phyloP scores from a whole-genome alignment of 352 stramenopile genomes.

The Globisporangium parvum region DNA sequence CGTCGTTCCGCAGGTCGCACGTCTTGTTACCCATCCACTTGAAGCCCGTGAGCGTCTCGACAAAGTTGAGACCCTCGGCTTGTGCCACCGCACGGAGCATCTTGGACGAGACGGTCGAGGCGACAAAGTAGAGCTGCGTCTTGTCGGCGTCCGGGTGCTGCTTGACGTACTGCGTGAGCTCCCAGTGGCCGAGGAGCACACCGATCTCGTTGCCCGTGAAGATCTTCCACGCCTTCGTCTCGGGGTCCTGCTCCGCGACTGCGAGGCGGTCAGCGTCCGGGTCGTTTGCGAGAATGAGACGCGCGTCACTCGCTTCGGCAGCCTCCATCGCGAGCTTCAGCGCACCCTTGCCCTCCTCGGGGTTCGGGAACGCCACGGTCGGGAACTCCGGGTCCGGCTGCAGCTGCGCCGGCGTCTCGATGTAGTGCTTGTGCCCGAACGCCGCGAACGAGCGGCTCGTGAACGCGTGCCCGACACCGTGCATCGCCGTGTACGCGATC shows the following conservation, averaged over 20 bases:
- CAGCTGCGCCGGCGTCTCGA: conserved; percentile 83
- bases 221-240: conserved; percentile 87
- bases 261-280: conserved; percentile 97
- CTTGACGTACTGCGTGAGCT: conserved; percentile 64
- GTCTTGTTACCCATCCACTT: conserved; percentile 98
- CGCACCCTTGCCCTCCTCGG: conserved; percentile 97
- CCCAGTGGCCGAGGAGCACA: conserved; percentile 92
- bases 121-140: conserved; percentile 86
- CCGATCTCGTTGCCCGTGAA: conserved; percentile 99
- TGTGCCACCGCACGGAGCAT: conserved; percentile 92
- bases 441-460: conserved; percentile 87
- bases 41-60: conserved; percentile 98
- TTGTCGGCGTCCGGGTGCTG: conserved; percentile 48
- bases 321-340: conserved; percentile 90
- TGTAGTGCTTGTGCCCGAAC: conserved; percentile 86
- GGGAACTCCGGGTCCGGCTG: conserved; percentile 95
- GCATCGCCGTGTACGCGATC: conserved; percentile 97
- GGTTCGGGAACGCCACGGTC: conserved; percentile 97
- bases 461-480: conserved; percentile 94
- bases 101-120: conserved; percentile 96
- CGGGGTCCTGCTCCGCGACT: conserved; percentile 87
- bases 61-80: conserved; percentile 92
- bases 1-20: conserved; percentile 63
- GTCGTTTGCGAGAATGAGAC: conserved; percentile 97
- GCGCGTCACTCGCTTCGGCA: conserved; percentile 59